A percentile compares a stretch with the other conserved stretches of the same genome.
phyloP scores from a whole-genome alignment of 768 basidiomycete genomes.

The Phylloporus rhodoxanthus region DNA sequence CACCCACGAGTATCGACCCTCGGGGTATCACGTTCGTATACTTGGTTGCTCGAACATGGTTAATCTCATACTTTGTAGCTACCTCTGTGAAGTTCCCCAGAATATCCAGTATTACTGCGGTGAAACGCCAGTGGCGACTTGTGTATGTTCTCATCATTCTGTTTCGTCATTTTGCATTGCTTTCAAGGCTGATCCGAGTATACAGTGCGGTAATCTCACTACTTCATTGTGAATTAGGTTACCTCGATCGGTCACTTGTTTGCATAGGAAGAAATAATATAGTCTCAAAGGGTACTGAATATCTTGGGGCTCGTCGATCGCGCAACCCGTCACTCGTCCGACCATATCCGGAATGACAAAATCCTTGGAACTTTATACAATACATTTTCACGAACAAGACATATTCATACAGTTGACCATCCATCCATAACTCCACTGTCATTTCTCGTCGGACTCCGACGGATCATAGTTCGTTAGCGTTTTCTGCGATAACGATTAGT shows the following conservation, averaged over 20 bases:
- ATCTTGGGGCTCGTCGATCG: no score
- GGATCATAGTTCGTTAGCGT: neutral
- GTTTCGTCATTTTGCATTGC: neutral
- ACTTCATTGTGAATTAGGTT: no score
- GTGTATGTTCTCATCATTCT: conserved; percentile 7
- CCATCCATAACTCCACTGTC: neutral
- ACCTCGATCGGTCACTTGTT: neutral
- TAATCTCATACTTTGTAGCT: conserved; percentile 3
- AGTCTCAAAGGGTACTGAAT: no score
- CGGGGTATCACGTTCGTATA: conserved; percentile 12
- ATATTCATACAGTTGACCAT: neutral
- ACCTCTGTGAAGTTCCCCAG: conserved; percentile 11
- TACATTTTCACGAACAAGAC: no score
- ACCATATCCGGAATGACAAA: no score
- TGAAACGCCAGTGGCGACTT: conserved; percentile 7
- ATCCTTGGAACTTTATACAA: neutral
- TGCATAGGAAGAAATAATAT: no score
- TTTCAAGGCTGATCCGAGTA: neutral
- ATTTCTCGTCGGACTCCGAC: neutral
- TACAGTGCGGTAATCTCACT: conserved; percentile 13
- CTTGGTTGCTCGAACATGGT: neutral
- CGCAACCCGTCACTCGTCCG: no score
- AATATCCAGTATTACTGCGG: conserved; percentile 8
- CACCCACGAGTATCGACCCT: conserved; percentile 9
- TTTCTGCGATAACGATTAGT: neutral